Conservation (phyloP, 2,329 filamentous ascomycete genomes). For the Trichoderma afroharzianum region DNA sequence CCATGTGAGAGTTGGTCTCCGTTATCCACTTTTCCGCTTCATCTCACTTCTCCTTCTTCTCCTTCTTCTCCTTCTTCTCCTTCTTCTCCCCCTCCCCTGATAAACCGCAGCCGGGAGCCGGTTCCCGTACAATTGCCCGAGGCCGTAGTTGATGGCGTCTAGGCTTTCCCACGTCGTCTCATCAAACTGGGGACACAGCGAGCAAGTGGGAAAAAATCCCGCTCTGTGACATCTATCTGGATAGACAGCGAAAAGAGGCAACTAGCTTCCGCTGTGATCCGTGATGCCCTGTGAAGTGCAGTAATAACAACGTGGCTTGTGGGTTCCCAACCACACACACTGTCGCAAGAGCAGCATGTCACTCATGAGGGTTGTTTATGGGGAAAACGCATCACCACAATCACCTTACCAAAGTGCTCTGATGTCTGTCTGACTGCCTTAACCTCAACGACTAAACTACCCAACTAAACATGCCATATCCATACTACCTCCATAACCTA, state of each 20-base stretch:
- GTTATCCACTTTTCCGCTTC: neutral
- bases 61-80: neutral
- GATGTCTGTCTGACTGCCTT: neutral
- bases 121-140: neutral
- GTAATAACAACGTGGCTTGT: constrained; percentile 10
- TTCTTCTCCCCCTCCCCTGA: neutral
- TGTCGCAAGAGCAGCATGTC: neutral
- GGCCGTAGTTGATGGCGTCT: neutral
- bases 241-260: neutral
- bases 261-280: neutral
- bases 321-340: neutral
- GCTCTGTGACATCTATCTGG: neutral
- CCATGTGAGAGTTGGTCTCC: neutral
- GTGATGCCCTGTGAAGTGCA: neutral
- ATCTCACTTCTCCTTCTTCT: neutral
- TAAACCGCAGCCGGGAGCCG: neutral
- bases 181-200: neutral
- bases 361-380: neutral
- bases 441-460: neutral
- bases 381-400: neutral
- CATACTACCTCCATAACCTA: too few species aligned
- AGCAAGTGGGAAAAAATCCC: neutral
- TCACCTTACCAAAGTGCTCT: neutral
- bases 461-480: too few species aligned
- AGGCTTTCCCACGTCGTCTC: neutral